phyloP scores from a whole-genome alignment of 106 monocot species.

The Triglochin maritima region DNA sequence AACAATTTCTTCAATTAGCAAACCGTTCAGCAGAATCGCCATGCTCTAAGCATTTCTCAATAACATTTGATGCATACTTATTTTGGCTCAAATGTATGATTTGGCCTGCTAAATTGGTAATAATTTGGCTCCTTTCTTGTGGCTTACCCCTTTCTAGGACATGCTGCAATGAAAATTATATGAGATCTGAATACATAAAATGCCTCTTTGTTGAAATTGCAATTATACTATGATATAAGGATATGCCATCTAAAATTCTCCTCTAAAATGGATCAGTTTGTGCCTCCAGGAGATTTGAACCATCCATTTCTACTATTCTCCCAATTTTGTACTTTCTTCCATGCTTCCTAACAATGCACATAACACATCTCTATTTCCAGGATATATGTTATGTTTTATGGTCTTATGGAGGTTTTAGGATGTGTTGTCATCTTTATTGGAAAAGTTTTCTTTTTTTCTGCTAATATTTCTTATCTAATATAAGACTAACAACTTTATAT shows the following conservation, averaged over 20 bases:
- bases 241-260: background rate
- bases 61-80: slow-evolving; percentile 93
- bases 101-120: slow-evolving; percentile 70
- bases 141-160: slow-evolving; percentile 22
- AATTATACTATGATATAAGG: background rate
- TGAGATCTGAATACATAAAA: slow-evolving; percentile 1
- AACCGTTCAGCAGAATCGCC: slow-evolving; percentile 38
- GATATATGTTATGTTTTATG: too few species aligned
- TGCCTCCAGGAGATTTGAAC: background rate
- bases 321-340: too few species aligned
- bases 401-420: too few species aligned
- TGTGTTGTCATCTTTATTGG: too few species aligned
- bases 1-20: slow-evolving; percentile 62
- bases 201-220: background rate
- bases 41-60: slow-evolving; percentile 70
- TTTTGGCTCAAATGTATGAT: slow-evolving; percentile 93
- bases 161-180: slow-evolving; percentile 14
- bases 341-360: too few species aligned
- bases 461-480: too few species aligned
- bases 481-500: too few species aligned
- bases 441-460: too few species aligned
- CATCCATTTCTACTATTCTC: background rate
- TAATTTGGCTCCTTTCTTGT: slow-evolving; percentile 15
- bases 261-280: background rate
- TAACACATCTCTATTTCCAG: too few species aligned